phyloP scores from a whole-genome alignment of 2,329 filamentous ascomycete genomes.

The Paecilomyces sp. region DNA sequence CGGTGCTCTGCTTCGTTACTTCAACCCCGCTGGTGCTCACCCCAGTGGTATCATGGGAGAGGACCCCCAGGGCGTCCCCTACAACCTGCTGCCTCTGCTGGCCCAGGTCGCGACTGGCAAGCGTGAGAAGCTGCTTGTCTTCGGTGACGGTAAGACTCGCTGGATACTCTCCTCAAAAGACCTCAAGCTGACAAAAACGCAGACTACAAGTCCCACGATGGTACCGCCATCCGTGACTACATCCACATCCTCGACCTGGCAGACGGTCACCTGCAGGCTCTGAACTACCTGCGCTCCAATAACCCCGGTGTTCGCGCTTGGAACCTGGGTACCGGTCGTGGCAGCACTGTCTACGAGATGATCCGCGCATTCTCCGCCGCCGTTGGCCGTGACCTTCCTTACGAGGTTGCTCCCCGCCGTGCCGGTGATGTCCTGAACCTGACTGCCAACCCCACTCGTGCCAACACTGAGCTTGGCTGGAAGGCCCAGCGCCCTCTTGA shows the following conservation, averaged over 20 bases:
- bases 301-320: conserved; percentile 88
- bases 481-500: conserved; percentile 86
- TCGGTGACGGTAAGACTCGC: conserved; percentile 67
- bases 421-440: conserved; percentile 90
- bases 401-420: conserved; percentile 75
- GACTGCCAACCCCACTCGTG: conserved; percentile 81
- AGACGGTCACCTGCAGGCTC: conserved; percentile 75
- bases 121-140: conserved; percentile 87
- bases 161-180: conserved; percentile 1
- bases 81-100: conserved; percentile 88
- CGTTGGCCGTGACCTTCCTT: conserved; percentile 77
- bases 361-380: conserved; percentile 86
- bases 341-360: conserved; percentile 95
- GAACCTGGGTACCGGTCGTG: conserved; percentile 92
- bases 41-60: conserved; percentile 97
- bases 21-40: conserved; percentile 94
- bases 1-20: conserved; percentile 87
- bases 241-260: conserved; percentile 93
- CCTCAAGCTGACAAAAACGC: conserved; percentile 6
- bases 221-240: conserved; percentile 94
- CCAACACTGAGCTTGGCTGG: conserved; percentile 86
- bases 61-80: conserved; percentile 90
- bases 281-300: conserved; percentile 79
- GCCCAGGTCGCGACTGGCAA: conserved; percentile 95
- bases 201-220: conserved; percentile 89